Conservation (phyloP, 805 yeast species). For the Wickerhamiella azymoides region DNA sequence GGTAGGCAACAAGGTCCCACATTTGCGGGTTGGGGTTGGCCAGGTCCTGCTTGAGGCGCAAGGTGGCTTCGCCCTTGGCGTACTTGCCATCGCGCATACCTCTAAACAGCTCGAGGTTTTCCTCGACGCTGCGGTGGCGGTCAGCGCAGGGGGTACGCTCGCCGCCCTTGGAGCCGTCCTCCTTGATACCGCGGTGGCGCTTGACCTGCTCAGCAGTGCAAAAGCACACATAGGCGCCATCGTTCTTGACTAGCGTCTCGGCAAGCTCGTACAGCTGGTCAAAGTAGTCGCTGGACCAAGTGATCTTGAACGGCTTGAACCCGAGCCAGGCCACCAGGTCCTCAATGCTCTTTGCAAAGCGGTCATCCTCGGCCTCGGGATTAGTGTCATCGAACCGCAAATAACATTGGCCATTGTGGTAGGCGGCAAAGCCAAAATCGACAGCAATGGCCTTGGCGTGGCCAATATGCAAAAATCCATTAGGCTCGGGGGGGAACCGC, state of each 20-base stretch:
- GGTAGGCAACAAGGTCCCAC: conserved; percentile 98
- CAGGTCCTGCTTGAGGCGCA: conserved; percentile 94
- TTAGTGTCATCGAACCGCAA: conserved; percentile 94
- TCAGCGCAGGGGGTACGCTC: conserved; percentile 73
- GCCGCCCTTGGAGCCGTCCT: conserved; percentile 90
- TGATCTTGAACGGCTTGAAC: conserved; percentile 81
- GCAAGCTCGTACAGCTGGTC: conserved; percentile 81
- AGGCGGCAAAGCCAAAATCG: conserved; percentile 92
- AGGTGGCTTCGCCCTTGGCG: conserved; percentile 80
- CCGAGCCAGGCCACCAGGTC: conserved; percentile 91
- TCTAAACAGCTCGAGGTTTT: conserved; percentile 67
- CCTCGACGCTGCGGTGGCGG: conserved; percentile 57
- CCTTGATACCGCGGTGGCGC: conserved; percentile 76
- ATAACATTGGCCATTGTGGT: conserved; percentile 74
- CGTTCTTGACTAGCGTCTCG: conserved; percentile 57
- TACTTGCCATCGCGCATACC: conserved; percentile 84
- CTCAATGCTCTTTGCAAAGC: conserved; percentile 69
- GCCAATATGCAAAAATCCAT: conserved; percentile 94
- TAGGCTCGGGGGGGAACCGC: conserved; percentile 98
- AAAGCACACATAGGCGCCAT: conserved; percentile 81
- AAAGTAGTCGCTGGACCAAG: conserved; percentile 93
- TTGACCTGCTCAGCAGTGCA: conserved; percentile 87
- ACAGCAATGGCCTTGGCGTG: conserved; percentile 97
- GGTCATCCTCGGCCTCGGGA: conserved; percentile 97
- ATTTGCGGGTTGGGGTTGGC: conserved; percentile 89